Conservation (phyloP, 768 basidiomycete species). For the Tricholoma flavovirens region DNA sequence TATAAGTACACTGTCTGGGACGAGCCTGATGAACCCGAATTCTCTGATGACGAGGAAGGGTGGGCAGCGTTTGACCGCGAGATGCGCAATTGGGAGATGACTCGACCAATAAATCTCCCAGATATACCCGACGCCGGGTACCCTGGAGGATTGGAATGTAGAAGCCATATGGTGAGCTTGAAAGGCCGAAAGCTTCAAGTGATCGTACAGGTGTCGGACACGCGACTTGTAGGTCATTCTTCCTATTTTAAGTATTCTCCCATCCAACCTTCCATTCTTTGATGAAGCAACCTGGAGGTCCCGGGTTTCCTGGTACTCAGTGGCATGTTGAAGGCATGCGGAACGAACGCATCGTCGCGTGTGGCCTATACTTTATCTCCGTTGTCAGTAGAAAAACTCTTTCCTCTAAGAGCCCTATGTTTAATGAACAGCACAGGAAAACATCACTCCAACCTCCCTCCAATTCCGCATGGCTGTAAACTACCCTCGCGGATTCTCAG, state of each 20-base stretch:
- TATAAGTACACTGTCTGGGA: constrained; percentile 41
- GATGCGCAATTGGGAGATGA: constrained; percentile 36
- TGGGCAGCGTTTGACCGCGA: constrained; percentile 39
- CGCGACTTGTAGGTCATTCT: constrained; percentile 32
- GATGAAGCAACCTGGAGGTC: constrained; percentile 26
- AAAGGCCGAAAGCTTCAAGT: constrained; percentile 36
- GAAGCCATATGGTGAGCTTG: constrained; percentile 34
- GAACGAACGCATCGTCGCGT: constrained; percentile 46
- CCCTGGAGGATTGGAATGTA: constrained; percentile 37
- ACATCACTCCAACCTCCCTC: constrained; percentile 30
- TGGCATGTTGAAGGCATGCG: constrained; percentile 53
- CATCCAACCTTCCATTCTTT: constrained; percentile 1
- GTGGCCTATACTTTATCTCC: constrained; percentile 35
- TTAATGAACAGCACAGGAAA: constrained; percentile 29
- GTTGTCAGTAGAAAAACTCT: constrained; percentile 25
- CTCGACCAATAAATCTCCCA: constrained; percentile 39
- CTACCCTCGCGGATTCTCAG: constrained; percentile 35
- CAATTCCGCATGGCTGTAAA: constrained; percentile 49
- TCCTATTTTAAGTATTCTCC: background rate
- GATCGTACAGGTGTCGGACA: constrained; percentile 35
- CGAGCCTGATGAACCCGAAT: constrained; percentile 43
- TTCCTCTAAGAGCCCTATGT: background rate
- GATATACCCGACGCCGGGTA: constrained; percentile 41
- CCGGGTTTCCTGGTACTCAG: constrained; percentile 26
- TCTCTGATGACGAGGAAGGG: constrained; percentile 44